These are phyloP conservation scores for Alternaria tenuissima DNA, from an alignment of 2,329 filamentous ascomycete species.

Conservation along the genomic window DNA sequence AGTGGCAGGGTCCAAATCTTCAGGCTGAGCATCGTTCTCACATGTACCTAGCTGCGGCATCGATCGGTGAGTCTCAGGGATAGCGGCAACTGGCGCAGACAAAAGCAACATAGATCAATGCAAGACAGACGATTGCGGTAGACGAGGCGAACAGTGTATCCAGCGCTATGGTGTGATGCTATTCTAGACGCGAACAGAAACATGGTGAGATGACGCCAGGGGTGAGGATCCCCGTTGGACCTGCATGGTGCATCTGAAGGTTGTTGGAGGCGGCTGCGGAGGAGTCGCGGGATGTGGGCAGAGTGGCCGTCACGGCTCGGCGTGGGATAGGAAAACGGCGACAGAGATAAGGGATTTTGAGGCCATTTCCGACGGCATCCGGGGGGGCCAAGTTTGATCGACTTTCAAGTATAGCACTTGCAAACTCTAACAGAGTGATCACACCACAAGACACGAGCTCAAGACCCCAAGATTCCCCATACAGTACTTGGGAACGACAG, in stretches of 20 bases:
- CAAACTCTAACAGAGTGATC: conserved; percentile 1
- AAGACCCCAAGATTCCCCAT: background rate
- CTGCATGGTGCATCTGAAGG: conserved; percentile 2
- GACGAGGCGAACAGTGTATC: conserved; percentile 10
- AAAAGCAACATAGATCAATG: conserved; percentile 18
- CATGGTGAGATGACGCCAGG: conserved; percentile 5
- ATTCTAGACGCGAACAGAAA: conserved; percentile 4
- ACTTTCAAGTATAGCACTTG: background rate
- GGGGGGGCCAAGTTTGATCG: background rate
- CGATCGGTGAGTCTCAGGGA: conserved; percentile 9
- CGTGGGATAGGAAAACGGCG: conserved; percentile 7
- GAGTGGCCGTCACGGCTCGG: conserved; percentile 4
- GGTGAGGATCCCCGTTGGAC: conserved; percentile 8
- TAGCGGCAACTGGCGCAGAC: background rate
- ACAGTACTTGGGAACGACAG: conserved; percentile 1
- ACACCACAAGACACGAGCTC: conserved; percentile 1
- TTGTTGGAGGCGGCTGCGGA: conserved; percentile 11
- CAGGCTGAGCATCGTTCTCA: conserved; percentile 2
- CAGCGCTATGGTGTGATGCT: conserved; percentile 11
- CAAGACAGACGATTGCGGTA: conserved; percentile 10
- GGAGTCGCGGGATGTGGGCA: conserved; percentile 11
- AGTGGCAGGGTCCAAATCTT: conserved; percentile 2
- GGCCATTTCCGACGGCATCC: background rate
- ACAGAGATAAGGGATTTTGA: conserved; percentile 4
- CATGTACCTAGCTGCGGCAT: background rate